Evolutionary conservation across 768 basidiomycete genomes (phyloP), one percentile per base, ranked within the genome.

Genomic region (Rhodotorula diobovata): DNA sequence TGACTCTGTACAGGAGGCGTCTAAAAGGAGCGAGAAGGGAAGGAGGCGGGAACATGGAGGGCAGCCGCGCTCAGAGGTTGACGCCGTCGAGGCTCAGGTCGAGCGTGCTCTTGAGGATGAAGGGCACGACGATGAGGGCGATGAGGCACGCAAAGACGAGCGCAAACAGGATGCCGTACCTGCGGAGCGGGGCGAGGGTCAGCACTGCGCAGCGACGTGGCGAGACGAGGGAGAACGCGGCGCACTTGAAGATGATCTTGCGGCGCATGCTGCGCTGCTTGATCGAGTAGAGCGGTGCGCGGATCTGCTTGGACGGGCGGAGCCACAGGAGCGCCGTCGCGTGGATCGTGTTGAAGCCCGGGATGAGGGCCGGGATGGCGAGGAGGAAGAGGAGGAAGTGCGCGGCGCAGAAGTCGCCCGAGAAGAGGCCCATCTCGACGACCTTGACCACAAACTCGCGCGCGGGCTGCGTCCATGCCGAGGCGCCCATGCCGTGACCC

Each of bases 391-490:
- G 41, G 35, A 39, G 9, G 34, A 46, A 7, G 28, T 65, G 61
- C 9, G 60, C 70, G 43, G 61, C 51, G 35, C 97, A 84, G 76
- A 98, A 88, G 82, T 98, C 96, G 30, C 91, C 93, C 75, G 91
- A 90, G 90, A 95, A 98, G 32, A 98, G 80, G 55, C 91, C 91
- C 80, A 98, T 83, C 82, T 99, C 96, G 54, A 32, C 23, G 72
- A 93, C 90, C 85, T 99, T 99, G 83, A 98, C 95, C 73, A 97
- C 82, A 77, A 92, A 97, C 83, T 98, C 96, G 79, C 96, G 89
- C 39, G 90, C 92, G 62, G 95, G 95, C 80, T 98, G 96, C n/a
- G 92, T 93, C 87, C 95, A 90, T 54, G 89, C 93, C 79, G 92
- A 89, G 10, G 86, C 78, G 54, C 95, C 94, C 35, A 99, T 85